A percentile compares a stretch with the other conserved stretches of the same genome.
Conservation (phyloP, 2,329 filamentous ascomycete species). For the Fusarium humuli region DNA sequence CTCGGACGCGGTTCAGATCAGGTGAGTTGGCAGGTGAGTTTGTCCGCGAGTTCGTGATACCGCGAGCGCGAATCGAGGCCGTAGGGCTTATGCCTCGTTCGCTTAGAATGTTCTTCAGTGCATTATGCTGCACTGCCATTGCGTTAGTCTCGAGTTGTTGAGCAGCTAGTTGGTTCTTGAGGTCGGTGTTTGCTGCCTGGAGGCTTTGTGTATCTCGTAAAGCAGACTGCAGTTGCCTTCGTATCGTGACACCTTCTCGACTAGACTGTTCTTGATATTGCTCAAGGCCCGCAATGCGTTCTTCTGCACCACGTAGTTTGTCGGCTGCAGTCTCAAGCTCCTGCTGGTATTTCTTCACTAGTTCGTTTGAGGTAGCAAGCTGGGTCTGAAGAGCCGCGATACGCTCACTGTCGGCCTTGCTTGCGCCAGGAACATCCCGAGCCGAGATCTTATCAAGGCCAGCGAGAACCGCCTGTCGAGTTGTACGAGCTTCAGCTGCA, state of each 20-base stretch:
- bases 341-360: slow-evolving; percentile 89
- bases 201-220: slow-evolving; percentile 86
- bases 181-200: slow-evolving; percentile 81
- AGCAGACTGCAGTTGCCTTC: slow-evolving; percentile 87
- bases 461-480: slow-evolving; percentile 83
- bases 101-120: slow-evolving; percentile 89
- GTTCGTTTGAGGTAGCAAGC: slow-evolving; percentile 77
- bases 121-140: slow-evolving; percentile 89
- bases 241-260: slow-evolving; percentile 88
- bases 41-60: slow-evolving; percentile 75
- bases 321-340: slow-evolving; percentile 89
- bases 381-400: slow-evolving; percentile 82
- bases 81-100: slow-evolving; percentile 89
- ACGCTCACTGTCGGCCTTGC: slow-evolving; percentile 71
- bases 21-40: slow-evolving; percentile 87
- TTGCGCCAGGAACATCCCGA: slow-evolving; percentile 61
- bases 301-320: slow-evolving; percentile 90
- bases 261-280: slow-evolving; percentile 98
- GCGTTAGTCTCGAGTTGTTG: slow-evolving; percentile 96
- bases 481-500: slow-evolving; percentile 86
- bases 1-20: slow-evolving; percentile 80
- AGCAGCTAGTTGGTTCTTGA: slow-evolving; percentile 83
- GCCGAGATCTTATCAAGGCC: slow-evolving; percentile 81
- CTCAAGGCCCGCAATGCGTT: slow-evolving; percentile 95
- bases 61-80: slow-evolving; percentile 76